Percentiles rank a stretch among this genome's conserved stretches.
Conservation (phyloP, 2,329 filamentous ascomycete genomes). For the Sarocladium kiliense region DNA sequence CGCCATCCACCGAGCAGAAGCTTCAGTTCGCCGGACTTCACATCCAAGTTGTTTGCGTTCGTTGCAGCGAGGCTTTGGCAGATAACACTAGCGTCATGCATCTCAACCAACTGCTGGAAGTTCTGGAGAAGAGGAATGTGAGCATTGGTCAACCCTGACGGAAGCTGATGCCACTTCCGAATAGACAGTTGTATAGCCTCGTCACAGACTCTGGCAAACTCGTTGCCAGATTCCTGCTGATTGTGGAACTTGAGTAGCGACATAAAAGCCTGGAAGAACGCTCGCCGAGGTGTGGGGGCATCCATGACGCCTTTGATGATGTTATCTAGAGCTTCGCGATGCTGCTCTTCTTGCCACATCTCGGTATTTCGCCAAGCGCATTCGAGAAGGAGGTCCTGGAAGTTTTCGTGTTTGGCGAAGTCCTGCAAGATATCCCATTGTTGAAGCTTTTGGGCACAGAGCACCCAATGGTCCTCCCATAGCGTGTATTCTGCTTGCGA, state of each 20-base stretch:
- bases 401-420: constrained; percentile 97
- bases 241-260: constrained; percentile 89
- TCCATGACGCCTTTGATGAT: constrained; percentile 98
- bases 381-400: constrained; percentile 92
- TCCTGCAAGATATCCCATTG: constrained; percentile 98
- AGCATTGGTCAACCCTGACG: constrained; percentile 85
- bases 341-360: constrained; percentile 83
- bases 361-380: constrained; percentile 95
- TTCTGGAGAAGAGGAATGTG: constrained; percentile 94
- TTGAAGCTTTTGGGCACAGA: constrained; percentile 95
- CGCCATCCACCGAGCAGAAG: constrained; percentile 91
- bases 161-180: constrained; percentile 98
- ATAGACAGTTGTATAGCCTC: constrained; percentile 97
- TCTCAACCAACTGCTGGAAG: constrained; percentile 95
- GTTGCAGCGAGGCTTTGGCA: constrained; percentile 86
- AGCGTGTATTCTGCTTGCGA: constrained; percentile 97
- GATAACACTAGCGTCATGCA: constrained; percentile 96
- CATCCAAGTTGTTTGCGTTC: constrained; percentile 78
- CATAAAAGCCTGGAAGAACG: constrained; percentile 99
- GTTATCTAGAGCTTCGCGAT: constrained; percentile 83
- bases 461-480: constrained; percentile 99
- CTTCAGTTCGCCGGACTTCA: constrained; percentile 94
- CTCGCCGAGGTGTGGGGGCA: constrained; percentile 84
- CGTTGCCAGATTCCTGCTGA: constrained; percentile 67
- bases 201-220: constrained; percentile 88